Percentiles rank a stretch among this genome's conserved stretches.
These are phyloP conservation scores for Luvunga scandens DNA, from an alignment of 345 rosid genomes.

Conservation along the genomic window DNA sequence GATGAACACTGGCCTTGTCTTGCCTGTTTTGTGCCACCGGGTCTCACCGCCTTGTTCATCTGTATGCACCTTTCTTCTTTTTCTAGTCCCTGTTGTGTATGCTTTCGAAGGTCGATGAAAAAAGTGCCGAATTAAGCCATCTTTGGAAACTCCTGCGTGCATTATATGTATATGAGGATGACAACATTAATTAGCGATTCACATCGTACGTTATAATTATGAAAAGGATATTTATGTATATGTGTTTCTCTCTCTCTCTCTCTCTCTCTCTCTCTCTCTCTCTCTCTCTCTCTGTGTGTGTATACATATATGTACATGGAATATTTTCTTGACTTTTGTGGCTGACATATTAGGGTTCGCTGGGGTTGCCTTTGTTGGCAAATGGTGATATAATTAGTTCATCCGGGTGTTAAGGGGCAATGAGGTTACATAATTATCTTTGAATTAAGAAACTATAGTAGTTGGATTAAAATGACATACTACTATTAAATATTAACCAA, in stretches of 20 bases:
- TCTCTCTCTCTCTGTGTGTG: too few species aligned
- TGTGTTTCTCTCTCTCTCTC: too few species aligned
- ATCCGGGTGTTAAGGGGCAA: neutral
- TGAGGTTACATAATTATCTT: neutral
- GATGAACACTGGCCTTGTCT: slow-evolving; percentile 74
- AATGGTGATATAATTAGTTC: slow-evolving; percentile 16
- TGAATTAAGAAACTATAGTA: neutral
- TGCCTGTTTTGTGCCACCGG: slow-evolving; percentile 98
- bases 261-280: too few species aligned
- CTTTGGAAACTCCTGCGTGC: slow-evolving; percentile 72
- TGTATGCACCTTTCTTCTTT: slow-evolving; percentile 85
- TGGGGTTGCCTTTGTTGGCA: slow-evolving; percentile 16
- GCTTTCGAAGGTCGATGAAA: slow-evolving; percentile 98
- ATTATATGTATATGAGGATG: too few species aligned
- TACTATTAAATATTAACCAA: neutral
- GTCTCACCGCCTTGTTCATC: slow-evolving; percentile 83
- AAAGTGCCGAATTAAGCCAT: slow-evolving; percentile 92
- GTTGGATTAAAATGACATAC: neutral
- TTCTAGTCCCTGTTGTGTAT: slow-evolving; percentile 93
- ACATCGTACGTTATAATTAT: too few species aligned
- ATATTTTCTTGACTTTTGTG: neutral
- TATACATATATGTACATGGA: neutral
- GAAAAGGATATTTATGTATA: too few species aligned
- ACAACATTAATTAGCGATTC: neutral
- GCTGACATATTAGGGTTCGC: slow-evolving; percentile 17